Evolutionary conservation across 2,329 filamentous ascomycete genomes (phyloP), one percentile per base, ranked within the genome.

Genomic region (Calonectria pteridis): DNA sequence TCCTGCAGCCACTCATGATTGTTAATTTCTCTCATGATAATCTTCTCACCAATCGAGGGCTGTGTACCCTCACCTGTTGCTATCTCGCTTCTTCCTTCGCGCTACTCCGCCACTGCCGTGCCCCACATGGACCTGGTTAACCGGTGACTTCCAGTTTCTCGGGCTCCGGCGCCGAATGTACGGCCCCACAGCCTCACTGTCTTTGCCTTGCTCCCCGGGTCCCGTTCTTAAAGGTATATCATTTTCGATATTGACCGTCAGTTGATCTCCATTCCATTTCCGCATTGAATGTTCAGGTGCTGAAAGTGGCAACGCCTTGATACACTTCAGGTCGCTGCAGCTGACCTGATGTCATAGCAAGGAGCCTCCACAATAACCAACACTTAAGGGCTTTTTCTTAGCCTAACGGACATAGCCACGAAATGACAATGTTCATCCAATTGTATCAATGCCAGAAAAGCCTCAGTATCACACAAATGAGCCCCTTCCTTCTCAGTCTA

Each of bases 161-260:
- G 29, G 29, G 69, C 18, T 6, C 64, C 46, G 53, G 28, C 35
- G 29, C 70, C 66, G 59, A 66, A 23, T 43, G 33, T 53, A 51
- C 53, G 71, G 71, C 71, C 66, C 71, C 71, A 69, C 58, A 49
- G 55, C 55, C 55, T 62, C 35, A 14, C 26, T 40, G 33, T 40
- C 18, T 62, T 62, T n/a, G 55, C 55, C 55, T 40, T 62, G 33
- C 33, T 29, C 23, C 23, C 55, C 55, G 14, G 55, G 23, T 14
- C 40, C 23, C 23, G 55, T 40, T 28, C 14, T 40, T 18, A 40
- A 40, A 28, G 23, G 33, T 29, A 40, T 11, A 18, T 46, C n/a
- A 62, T 62, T 26, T 62, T n/a, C 55, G 26, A 35, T 16, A 7
- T 62, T 62, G 55, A 9, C 10, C n/a, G 13, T 40, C 33, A 37